phyloP scores from a whole-genome alignment of 495 filamentous ascomycete genomes.

The Durotheca rogersii region DNA sequence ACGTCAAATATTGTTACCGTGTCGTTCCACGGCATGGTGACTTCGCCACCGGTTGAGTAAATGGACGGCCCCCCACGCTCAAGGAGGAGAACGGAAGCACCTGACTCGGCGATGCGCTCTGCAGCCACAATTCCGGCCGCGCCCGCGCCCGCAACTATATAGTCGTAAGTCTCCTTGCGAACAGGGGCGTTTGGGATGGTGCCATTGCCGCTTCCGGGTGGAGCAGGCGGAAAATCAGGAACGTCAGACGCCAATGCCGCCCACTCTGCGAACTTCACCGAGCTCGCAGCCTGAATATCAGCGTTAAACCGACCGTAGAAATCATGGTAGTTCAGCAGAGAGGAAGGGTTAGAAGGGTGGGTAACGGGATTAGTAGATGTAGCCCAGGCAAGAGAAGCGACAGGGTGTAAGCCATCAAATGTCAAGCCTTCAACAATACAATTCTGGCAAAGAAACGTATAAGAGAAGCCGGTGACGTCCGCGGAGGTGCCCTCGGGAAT shows the following conservation, averaged over 20 bases:
- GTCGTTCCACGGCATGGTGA: constrained; percentile 11
- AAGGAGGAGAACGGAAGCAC: constrained; percentile 1
- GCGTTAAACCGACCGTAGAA: constrained; percentile 1
- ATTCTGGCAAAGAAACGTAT: constrained; percentile 42
- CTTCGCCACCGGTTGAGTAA: constrained; percentile 17
- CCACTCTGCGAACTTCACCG: background rate
- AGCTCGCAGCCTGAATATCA: background rate
- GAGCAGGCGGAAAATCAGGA: background rate
- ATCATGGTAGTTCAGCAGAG: constrained; percentile 2
- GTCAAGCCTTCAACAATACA: constrained; percentile 31
- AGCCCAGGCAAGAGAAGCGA: background rate
- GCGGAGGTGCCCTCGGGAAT: constrained; percentile 40
- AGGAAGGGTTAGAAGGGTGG: background rate
- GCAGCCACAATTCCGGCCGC: constrained; percentile 1
- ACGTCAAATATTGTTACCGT: constrained; percentile 14
- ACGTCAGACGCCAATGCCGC: constrained; percentile 2
- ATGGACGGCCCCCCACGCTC: constrained; percentile 3
- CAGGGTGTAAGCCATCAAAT: background rate
- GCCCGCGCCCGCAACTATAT: constrained; percentile 7
- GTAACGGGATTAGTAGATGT: background rate
- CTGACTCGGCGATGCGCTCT: constrained; percentile 6
- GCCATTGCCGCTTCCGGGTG: constrained; percentile 1
- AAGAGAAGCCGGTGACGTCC: constrained; percentile 40
- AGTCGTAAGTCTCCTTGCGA: constrained; percentile 8
- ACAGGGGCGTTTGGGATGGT: constrained; percentile 18